Evolutionary conservation across 2,329 filamentous ascomycete species (phyloP).

Genomic region (Fusarium mundagurra): DNA sequence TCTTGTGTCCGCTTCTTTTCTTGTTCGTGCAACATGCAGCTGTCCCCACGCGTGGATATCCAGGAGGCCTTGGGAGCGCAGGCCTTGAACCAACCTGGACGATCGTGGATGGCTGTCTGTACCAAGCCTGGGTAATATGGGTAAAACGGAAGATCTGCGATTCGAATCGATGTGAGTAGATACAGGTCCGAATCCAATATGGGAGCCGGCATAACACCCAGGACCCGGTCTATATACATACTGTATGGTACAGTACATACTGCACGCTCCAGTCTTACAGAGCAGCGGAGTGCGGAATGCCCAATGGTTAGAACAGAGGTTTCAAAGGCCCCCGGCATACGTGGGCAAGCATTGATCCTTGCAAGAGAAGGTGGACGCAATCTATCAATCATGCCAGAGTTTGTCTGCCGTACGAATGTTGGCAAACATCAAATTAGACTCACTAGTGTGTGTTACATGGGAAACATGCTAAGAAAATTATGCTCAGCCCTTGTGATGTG

Average conservation of each 20-base stretch:
- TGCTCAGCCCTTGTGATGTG: background rate
- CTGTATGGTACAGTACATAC: conserved; percentile 1
- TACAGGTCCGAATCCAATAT: background rate
- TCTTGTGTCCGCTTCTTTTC: conserved; percentile 22
- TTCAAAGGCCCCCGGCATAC: conserved; percentile 15
- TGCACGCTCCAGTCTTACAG: background rate
- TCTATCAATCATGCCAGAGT: conserved; percentile 9
- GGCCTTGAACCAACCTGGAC: conserved; percentile 20
- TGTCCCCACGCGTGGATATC: conserved; percentile 34
- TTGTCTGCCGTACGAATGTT: background rate
- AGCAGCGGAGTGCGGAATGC: background rate
- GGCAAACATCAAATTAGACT: conserved; percentile 9
- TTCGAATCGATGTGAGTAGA: conserved; percentile 15
- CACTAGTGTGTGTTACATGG: background rate
- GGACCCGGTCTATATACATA: conserved; percentile 27
- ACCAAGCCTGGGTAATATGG: conserved; percentile 9
- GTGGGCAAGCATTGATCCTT: conserved; percentile 18
- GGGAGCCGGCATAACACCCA: conserved; percentile 22
- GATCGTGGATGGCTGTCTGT: conserved; percentile 11
- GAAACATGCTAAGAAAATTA: background rate
- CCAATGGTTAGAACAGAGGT: conserved; percentile 8
- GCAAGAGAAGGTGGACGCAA: background rate
- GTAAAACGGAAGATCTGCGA: conserved; percentile 31
- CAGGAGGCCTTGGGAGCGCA: conserved; percentile 14
- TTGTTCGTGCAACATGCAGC: conserved; percentile 38